phyloP scores from a whole-genome alignment of 2,329 filamentous ascomycete genomes.

The Didymella pomorum region DNA sequence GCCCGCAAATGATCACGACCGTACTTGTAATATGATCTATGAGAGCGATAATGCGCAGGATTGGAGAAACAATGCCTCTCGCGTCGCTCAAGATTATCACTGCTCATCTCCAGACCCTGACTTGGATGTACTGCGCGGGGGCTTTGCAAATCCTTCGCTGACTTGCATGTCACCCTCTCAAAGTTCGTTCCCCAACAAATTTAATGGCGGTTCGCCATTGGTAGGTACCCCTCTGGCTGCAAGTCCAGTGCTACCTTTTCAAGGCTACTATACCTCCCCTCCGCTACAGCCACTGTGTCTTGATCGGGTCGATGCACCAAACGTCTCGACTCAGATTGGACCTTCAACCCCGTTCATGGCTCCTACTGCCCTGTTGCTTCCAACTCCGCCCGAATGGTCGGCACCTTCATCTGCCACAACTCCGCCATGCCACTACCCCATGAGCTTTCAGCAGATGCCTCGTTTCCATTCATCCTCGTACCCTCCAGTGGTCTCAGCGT shows the following conservation, averaged over 20 bases:
- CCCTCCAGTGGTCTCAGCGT: background rate
- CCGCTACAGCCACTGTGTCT: background rate
- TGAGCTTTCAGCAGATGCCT: background rate
- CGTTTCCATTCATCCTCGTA: background rate
- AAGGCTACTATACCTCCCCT: background rate
- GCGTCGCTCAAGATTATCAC: background rate
- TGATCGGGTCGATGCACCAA: background rate
- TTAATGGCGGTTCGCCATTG: no score
- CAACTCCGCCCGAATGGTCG: background rate
- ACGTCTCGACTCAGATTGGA: background rate
- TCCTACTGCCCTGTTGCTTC: constrained; percentile 2
- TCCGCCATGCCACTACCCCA: background rate
- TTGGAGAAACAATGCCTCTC: background rate
- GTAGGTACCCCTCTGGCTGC: background rate
- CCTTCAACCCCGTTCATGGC: background rate
- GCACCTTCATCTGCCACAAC: background rate
- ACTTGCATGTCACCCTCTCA: background rate
- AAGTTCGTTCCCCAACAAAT: background rate
- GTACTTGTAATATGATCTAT: background rate
- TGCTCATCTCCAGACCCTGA: background rate
- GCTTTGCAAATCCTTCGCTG: background rate
- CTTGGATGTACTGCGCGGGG: background rate
- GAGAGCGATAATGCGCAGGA: background rate
- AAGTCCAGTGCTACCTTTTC: background rate
- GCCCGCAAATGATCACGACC: background rate